Base-by-base conservation (phyloP, 805 yeast genomes). In the Torulaspora gathmanii region DNA sequence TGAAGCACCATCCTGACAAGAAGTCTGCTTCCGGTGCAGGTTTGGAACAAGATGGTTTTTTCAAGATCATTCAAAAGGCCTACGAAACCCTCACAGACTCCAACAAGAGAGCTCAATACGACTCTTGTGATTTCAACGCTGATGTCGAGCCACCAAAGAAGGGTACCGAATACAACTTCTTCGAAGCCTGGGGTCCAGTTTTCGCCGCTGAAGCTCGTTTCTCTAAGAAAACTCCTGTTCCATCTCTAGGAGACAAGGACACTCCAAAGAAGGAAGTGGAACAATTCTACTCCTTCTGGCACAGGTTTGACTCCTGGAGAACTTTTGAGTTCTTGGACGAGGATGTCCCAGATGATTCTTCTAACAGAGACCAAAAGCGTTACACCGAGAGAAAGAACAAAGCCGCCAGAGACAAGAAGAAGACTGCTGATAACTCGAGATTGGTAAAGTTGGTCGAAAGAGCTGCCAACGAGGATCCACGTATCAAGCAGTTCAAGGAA, bases 301-400 rank as follows among this genome's bases (percentile, higher is more conserved):
- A 83, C 70, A 83, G 84, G 69, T 86, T 90, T 56, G 96, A 93
- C 71, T 91, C 98, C 16, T 93, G 99, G 99, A 86, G 96, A 77
- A 77, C 95, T 38, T 93, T 93, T 66, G 99, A 93, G 74, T 93
- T 90, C 74, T 79, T 89, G 69, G 99, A 93, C 67, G 99, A 93
- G 76, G 99, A 93, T 66, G 96, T 90, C 63, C 99, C 99, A 58
- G 99, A 93, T 74, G 99, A 93, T 72, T 86, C 97, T 46, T 86
- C 96, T 50, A 93, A 93, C 82, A 89, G 99, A 79, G 99, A 93
- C 70, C 95, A 93, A 80, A 93, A 93, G 77, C 95, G 99, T 74
- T 86, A 88, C 77, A 83, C 90, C 58, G 99, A 93, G 75, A 88
- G 91, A 77, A 93, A 93, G 79, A 93, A 93, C 77, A 80, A 86